Evolutionary conservation across 768 basidiomycete genomes (phyloP).

Genomic region (Goffeauzyma gilvescens): DNA sequence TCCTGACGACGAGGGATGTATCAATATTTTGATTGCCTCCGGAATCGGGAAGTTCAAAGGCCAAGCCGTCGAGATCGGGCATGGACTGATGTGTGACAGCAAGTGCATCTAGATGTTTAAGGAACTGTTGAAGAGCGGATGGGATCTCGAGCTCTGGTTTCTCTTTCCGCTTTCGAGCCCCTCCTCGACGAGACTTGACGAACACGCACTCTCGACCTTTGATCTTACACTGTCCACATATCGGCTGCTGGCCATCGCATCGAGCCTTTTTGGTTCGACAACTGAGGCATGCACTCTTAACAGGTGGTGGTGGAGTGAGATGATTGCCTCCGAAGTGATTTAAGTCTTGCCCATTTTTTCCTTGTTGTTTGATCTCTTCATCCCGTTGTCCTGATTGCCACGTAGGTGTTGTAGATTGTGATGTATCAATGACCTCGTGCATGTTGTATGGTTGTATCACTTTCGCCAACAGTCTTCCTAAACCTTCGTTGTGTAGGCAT

Average conservation of each 20-base stretch:
- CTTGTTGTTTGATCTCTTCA: too few relatives aligned
- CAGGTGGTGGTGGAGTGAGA: constrained; percentile 12
- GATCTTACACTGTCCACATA: constrained; percentile 24
- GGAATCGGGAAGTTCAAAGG: too few relatives aligned
- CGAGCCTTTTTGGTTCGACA: constrained; percentile 28
- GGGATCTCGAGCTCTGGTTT: constrained; percentile 13
- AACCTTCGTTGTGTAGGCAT: constrained; percentile 12
- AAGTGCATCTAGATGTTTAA: constrained; percentile 23
- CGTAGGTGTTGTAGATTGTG: too few relatives aligned
- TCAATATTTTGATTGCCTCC: too few relatives aligned
- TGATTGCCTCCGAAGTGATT: too few relatives aligned
- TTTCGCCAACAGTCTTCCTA: constrained; percentile 9
- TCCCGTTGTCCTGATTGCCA: too few relatives aligned
- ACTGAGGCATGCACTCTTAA: constrained; percentile 22
- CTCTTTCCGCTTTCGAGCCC: constrained; percentile 25
- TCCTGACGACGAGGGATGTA: constrained; percentile 3
- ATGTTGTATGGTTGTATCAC: too few relatives aligned
- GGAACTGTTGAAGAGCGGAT: constrained; percentile 20
- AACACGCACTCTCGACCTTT: constrained; percentile 26
- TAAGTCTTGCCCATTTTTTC: too few relatives aligned
- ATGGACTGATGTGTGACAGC: constrained; percentile 11
- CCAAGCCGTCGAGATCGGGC: too few relatives aligned
- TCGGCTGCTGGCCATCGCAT: constrained; percentile 27
- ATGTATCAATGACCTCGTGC: too few relatives aligned
- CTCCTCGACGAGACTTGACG: constrained; percentile 28